These are phyloP conservation scores for Escallonia rubra DNA, from an alignment of 129 eudicot genomes.

Conservation along the genomic window DNA sequence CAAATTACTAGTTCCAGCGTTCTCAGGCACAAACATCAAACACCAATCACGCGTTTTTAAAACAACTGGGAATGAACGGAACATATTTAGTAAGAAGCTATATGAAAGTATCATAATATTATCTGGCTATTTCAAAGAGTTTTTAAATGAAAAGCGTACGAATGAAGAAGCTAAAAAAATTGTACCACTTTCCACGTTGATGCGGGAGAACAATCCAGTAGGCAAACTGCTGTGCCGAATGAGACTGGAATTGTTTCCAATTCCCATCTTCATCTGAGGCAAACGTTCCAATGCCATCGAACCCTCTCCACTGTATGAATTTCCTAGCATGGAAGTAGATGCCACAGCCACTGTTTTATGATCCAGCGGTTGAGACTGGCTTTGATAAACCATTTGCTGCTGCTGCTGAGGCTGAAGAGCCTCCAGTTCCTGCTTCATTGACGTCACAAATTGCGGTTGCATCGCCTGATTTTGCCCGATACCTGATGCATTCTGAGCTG, in stretches of 20 bases:
- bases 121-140: neutral
- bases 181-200: slow-evolving; percentile 61
- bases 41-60: neutral
- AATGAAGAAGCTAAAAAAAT: neutral
- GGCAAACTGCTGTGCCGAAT: slow-evolving; percentile 73
- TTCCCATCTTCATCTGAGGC: slow-evolving; percentile 28
- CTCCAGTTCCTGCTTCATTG: slow-evolving; percentile 44
- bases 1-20: no score
- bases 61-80: neutral
- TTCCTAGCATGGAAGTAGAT: slow-evolving; percentile 21
- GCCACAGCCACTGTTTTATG: slow-evolving; percentile 3
- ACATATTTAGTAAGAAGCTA: no score
- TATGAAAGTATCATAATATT: neutral
- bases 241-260: slow-evolving; percentile 26
- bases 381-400: slow-evolving; percentile 29
- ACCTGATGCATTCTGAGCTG: slow-evolving; percentile 9
- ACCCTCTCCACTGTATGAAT: slow-evolving; percentile 3
- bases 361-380: slow-evolving; percentile 24
- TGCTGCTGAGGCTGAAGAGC: slow-evolving; percentile 24
- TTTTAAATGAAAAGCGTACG: neutral
- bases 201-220: slow-evolving; percentile 62
- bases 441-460: slow-evolving; percentile 14
- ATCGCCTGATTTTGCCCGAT: slow-evolving; percentile 13
- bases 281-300: slow-evolving; percentile 19
- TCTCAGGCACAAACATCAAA: neutral